Evolutionary conservation across 2,329 filamentous ascomycete species (phyloP), one percentile per base, ranked within the genome.

Genomic region (Fusarium foetens): DNA sequence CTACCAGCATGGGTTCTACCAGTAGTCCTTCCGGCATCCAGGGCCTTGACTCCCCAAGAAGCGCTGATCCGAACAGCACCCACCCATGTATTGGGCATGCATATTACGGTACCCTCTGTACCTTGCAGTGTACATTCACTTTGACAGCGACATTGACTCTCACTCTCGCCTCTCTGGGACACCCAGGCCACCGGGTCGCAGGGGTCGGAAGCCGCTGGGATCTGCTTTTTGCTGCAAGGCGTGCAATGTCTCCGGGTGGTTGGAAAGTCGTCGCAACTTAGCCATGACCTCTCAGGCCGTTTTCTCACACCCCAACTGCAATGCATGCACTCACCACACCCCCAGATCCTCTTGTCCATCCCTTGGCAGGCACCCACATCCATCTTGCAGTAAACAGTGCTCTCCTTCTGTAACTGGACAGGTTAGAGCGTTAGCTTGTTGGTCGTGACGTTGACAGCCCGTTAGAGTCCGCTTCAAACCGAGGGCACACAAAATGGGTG

Each of bases 101-200:
- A 27, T 35, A 46, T 35, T 71, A 62, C 38, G 54, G 52, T 61
- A 55, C 66, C 23, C n/a, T 70, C 53, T 59, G 42, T 46, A 48
- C 39, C 53, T 48, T 36, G 39, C 53, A 57, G 39, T 57, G 29
- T 57, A 48, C 33, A 33, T 53, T 27, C 39, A 25, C 53, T 57
- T 36, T 48, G 53, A 27, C 53, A 57, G 53, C 23, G 23, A 48
- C 31, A 57, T 64, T 60, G 52, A 58, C 61, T 60, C 46, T 63
- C 36, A 51, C 59, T 69, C 46, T 51, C 58, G 33, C 49, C 57
- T 63, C 42, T 54, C 62, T 68, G 58, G 66, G 62, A 70, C 70
- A 72, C 62, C 70, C 70, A 72, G 70, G 65, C 69, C 66, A 63
- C 70, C 70, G 70, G 70, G 70, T 65, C 70, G 58, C 70, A 72